Evolutionary conservation across 1,139 yeast genomes (phyloP), one percentile per base, ranked within the genome.

Genomic region (Yamadazyma buinensis): DNA sequence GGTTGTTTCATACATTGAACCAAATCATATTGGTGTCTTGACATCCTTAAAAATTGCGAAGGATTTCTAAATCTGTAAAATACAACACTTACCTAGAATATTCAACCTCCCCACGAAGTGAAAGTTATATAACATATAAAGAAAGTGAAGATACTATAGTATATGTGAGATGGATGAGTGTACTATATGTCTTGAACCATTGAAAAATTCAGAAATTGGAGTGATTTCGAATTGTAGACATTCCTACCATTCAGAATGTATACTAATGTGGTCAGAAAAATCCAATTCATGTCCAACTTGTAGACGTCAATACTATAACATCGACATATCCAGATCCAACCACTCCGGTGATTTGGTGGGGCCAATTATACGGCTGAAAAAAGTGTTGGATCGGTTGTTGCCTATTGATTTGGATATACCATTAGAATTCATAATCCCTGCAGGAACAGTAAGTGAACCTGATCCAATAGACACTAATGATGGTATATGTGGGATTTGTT

Each of bases 21-120:
- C 23, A 90, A 70, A 55, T 90, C 97, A 40, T 83, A 80, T 55
- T 88, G 95, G 57, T 88, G 96, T 39, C 95, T 80, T 3, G 96
- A 86, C 97, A 88, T 88, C 19, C 7, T 17, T 7, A 5, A n/a
- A n/a, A n/a, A n/a, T n/a, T n/a, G n/a, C n/a, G n/a, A n/a, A n/a
- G n/a, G n/a, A n/a, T n/a, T n/a, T n/a, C n/a, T n/a, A n/a, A n/a
- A n/a, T n/a, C n/a, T n/a, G n/a, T n/a, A n/a, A n/a, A n/a, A n/a
- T n/a, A n/a, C n/a, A n/a, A n/a, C n/a, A n/a, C n/a, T n/a, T n/a
- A n/a, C n/a, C n/a, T n/a, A n/a, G n/a, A n/a, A n/a, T n/a, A n/a
- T n/a, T n/a, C n/a, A n/a, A n/a, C n/a, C n/a, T n/a, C n/a, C n/a
- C n/a, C n/a, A n/a, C n/a, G n/a, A n/a, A n/a, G n/a, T n/a, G n/a